A percentile compares a stretch with the other conserved stretches of the same genome.
phyloP scores from a whole-genome alignment of 108 stramenopile genomes.

The Skeletonema marinoi region DNA sequence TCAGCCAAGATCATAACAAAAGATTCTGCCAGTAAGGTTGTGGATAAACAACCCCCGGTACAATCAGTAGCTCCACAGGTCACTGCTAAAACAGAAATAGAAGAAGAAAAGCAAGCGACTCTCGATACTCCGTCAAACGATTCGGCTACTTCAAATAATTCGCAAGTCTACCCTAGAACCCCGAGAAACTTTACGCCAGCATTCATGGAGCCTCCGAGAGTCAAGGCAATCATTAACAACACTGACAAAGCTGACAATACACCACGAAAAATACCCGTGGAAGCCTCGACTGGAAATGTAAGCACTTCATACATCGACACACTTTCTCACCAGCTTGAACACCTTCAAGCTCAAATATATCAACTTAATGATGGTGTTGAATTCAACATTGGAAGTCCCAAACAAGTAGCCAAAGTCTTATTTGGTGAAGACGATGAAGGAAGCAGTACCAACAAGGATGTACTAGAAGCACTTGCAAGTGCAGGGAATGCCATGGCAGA shows the following conservation, averaged over 20 bases:
- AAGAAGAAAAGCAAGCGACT: neutral
- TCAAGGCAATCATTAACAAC: slow-evolving; percentile 11
- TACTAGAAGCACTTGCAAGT: slow-evolving; percentile 74
- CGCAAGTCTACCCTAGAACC: neutral
- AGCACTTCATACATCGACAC: slow-evolving; percentile 19
- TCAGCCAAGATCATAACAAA: slow-evolving; percentile 5
- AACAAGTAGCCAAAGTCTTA: slow-evolving; percentile 68
- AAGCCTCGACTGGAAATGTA: slow-evolving; percentile 23
- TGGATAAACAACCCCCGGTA: neutral
- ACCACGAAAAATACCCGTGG: slow-evolving; percentile 6
- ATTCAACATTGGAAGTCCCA: slow-evolving; percentile 79
- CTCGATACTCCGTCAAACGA: neutral
- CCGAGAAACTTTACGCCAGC: slow-evolving; percentile 9
- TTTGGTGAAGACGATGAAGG: slow-evolving; percentile 56
- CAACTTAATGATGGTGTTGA: slow-evolving; percentile 44
- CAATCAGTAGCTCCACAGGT: neutral
- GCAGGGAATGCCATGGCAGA: slow-evolving; percentile 54
- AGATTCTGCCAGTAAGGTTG: neutral
- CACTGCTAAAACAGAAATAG: neutral
- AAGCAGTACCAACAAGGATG: slow-evolving; percentile 69
- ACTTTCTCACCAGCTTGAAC: slow-evolving; percentile 33
- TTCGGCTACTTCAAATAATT: neutral
- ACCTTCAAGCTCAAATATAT: slow-evolving; percentile 43
- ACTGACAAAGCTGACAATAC: neutral
- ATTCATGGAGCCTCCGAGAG: slow-evolving; percentile 38